Evolutionary conservation across 768 basidiomycete species (phyloP).

Genomic region (Sarcomyxa edulis): DNA sequence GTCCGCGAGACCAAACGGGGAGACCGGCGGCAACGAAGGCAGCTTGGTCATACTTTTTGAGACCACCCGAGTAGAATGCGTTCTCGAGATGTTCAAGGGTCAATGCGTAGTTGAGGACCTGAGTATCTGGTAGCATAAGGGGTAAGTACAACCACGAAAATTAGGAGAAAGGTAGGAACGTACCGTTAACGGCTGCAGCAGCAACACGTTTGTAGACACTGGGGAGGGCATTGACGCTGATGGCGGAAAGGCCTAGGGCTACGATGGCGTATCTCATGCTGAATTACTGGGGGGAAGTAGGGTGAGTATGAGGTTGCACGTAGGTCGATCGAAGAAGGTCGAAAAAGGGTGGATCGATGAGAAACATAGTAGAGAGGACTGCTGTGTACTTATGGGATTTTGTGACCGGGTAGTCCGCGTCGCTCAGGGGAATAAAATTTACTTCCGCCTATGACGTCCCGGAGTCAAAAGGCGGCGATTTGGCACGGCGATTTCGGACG

Average conservation of each 20-base stretch:
- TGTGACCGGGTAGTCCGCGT: no score
- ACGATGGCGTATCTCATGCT: conserved; percentile 1
- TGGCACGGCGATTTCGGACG: no score
- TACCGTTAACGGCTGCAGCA: conserved; percentile 2
- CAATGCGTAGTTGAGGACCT: conserved; percentile 38
- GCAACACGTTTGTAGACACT: neutral
- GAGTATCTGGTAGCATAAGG: conserved; percentile 7
- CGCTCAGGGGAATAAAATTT: no score
- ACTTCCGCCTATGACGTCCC: no score
- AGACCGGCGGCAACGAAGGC: conserved; percentile 46
- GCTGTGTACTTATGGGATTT: no score
- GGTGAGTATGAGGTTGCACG: neutral
- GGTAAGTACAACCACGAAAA: neutral
- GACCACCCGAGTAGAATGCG: conserved; percentile 35
- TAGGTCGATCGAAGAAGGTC: no score
- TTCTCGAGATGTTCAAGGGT: conserved; percentile 45
- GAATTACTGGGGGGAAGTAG: neutral
- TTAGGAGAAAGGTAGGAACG: neutral
- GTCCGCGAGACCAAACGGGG: conserved; percentile 36
- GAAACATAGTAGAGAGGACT: no score
- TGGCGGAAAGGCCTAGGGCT: neutral
- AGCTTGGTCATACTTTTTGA: conserved; percentile 36
- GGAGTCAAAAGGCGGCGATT: no score
- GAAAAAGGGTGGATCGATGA: no score
- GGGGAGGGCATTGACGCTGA: neutral